Evolutionary conservation across 1,284 basidiomycete genomes (phyloP).

Genomic region (Filobasidium uniguttulatum): DNA sequence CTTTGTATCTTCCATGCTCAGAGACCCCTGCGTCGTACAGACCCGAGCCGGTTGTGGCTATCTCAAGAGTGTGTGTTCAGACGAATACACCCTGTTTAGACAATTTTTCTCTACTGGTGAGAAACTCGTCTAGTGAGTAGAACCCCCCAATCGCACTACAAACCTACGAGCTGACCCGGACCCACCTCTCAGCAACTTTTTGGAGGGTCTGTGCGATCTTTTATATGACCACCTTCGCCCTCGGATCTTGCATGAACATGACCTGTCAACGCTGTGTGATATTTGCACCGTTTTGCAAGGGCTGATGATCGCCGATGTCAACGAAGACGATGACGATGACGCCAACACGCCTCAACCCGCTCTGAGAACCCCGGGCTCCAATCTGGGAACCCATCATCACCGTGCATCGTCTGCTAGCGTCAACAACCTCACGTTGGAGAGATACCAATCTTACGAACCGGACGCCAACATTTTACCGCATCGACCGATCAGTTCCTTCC

Average conservation of each 20-base stretch:
- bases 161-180: not conserved
- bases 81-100: constrained; percentile 71
- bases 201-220: constrained; percentile 79
- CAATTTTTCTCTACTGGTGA: constrained; percentile 76
- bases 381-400: not conserved
- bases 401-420: too few species aligned
- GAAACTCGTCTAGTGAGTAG: constrained; percentile 63
- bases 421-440: not conserved
- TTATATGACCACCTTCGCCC: constrained; percentile 86
- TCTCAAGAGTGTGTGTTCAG: constrained; percentile 71
- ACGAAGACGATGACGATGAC: constrained; percentile 24
- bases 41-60: constrained; percentile 79
- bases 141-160: not conserved
- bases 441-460: constrained; percentile 6
- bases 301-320: constrained; percentile 69
- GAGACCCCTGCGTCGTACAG: constrained; percentile 34
- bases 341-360: constrained; percentile 18
- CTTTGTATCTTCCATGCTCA: not conserved
- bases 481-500: constrained; percentile 43
- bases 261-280: constrained; percentile 71
- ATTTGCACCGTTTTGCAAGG: constrained; percentile 88
- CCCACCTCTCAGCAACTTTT: constrained; percentile 51
- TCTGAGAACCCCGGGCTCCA: constrained; percentile 8
- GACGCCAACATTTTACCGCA: constrained; percentile 12
- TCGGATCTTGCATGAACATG: constrained; percentile 77